Conservation (phyloP, 2,329 filamentous ascomycete species). For the Fusarium udum region DNA sequence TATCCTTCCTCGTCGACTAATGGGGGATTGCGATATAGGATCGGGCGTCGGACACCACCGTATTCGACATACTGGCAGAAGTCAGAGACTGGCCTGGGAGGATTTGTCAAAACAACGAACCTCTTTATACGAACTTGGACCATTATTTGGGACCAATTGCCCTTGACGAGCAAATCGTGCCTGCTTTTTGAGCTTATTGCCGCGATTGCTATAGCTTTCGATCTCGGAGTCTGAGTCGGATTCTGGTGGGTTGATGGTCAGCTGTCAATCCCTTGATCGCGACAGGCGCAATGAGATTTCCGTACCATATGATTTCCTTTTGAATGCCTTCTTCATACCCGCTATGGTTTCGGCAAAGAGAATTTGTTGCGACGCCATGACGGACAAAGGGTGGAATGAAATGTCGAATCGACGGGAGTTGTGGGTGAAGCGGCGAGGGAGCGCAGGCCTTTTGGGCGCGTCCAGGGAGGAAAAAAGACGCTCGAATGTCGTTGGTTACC, state of each 20-base stretch:
- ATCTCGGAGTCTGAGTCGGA: slow-evolving; percentile 82
- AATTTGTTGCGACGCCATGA: slow-evolving; percentile 64
- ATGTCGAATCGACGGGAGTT: slow-evolving; percentile 16
- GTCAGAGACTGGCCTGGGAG: slow-evolving; percentile 39
- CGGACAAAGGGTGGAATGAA: slow-evolving; percentile 22
- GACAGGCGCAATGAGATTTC: slow-evolving; percentile 2
- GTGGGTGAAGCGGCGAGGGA: slow-evolving; percentile 32
- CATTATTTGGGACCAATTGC: slow-evolving; percentile 72
- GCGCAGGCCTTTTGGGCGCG: slow-evolving; percentile 17
- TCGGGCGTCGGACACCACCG: slow-evolving; percentile 75
- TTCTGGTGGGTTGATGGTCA: slow-evolving; percentile 59
- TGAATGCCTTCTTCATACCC: slow-evolving; percentile 74
- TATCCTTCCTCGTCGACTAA: slow-evolving; percentile 82
- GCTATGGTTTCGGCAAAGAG: slow-evolving; percentile 73
- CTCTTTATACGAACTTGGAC: slow-evolving; percentile 76
- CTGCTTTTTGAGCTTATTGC: slow-evolving; percentile 80
- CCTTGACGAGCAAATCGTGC: slow-evolving; percentile 77
- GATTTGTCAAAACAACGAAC: slow-evolving; percentile 51
- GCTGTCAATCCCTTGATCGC: slow-evolving; percentile 5
- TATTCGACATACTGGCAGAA: slow-evolving; percentile 72
- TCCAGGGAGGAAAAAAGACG: neutral
- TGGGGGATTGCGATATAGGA: slow-evolving; percentile 78
- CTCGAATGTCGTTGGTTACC: neutral
- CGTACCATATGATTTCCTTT: slow-evolving; percentile 70
- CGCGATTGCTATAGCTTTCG: slow-evolving; percentile 75